Percentiles rank a stretch among this genome's conserved stretches.
Evolutionary conservation across 2,329 filamentous ascomycete species (phyloP).

Genomic region (Microdochium bolleyi): DNA sequence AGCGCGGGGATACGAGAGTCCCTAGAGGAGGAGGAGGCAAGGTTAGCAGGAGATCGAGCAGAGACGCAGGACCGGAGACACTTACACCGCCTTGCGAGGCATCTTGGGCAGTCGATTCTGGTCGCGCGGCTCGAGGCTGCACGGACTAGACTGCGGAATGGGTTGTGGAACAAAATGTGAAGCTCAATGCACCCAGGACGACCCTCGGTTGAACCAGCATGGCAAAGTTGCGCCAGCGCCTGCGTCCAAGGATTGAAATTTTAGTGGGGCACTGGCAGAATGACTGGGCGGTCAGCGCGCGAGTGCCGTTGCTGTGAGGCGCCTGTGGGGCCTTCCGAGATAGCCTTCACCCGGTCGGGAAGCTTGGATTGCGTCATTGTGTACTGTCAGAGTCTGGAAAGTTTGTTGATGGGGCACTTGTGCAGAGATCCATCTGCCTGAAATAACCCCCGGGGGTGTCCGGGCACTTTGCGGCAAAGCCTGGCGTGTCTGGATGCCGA

Average conservation of each 20-base stretch:
- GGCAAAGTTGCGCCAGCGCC: background rate
- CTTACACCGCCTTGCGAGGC: slow-evolving; percentile 20
- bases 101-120: slow-evolving; percentile 1
- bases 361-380: too few species aligned
- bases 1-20: slow-evolving; percentile 87
- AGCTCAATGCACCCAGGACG: background rate
- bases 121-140: background rate
- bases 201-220: background rate
- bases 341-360: too few species aligned
- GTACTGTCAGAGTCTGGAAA: too few species aligned
- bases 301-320: background rate
- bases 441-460: too few species aligned
- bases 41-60: background rate
- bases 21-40: slow-evolving; percentile 31
- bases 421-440: too few species aligned
- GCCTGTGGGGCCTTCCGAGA: background rate
- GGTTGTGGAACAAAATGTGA: background rate
- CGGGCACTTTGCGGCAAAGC: too few species aligned
- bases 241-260: background rate
- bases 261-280: background rate
- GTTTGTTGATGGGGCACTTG: too few species aligned
- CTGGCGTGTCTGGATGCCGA: too few species aligned
- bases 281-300: background rate
- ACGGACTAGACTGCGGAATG: background rate
- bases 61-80: background rate